phyloP scores from a whole-genome alignment of 805 yeast species.

The Schwanniomyces vanrijiae region DNA sequence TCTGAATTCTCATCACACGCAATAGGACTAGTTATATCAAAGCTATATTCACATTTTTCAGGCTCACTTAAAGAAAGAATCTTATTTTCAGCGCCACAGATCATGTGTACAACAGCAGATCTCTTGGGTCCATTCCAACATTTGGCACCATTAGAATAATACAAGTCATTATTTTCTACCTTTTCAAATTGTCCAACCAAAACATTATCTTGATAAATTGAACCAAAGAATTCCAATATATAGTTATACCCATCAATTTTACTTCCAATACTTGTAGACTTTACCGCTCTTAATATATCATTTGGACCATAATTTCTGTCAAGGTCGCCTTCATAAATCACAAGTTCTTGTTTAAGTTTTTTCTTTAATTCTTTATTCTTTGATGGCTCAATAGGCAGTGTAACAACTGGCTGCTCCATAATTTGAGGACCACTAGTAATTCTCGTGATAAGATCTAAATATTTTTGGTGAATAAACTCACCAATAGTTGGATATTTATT shows the following conservation, averaged over 20 bases:
- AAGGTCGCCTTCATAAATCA: constrained; percentile 20
- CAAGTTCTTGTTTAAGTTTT: constrained; percentile 10
- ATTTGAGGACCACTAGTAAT: background rate
- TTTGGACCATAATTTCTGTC: constrained; percentile 52
- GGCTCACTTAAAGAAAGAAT: constrained; percentile 79
- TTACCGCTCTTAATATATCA: constrained; percentile 62
- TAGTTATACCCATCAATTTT: constrained; percentile 72
- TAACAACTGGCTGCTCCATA: background rate
- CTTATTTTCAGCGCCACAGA: constrained; percentile 62
- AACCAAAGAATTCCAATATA: constrained; percentile 56
- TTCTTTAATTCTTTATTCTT: background rate
- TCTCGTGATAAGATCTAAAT: constrained; percentile 1
- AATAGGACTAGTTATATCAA: constrained; percentile 48
- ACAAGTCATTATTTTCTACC: constrained; percentile 27
- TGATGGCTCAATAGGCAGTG: background rate
- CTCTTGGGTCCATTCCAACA: constrained; percentile 97
- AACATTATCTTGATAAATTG: constrained; percentile 54
- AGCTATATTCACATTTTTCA: constrained; percentile 78
- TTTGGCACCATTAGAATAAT: constrained; percentile 63
- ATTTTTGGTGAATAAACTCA: constrained; percentile 26
- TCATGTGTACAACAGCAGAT: constrained; percentile 59
- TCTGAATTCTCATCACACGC: constrained; percentile 40
- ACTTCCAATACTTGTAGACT: constrained; percentile 45
- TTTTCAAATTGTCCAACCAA: constrained; percentile 49
- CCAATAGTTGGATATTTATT: constrained; percentile 10